Evolutionary conservation across 768 basidiomycete genomes (phyloP), one percentile per base, ranked within the genome.

Genomic region (Mycena leptocephala): DNA sequence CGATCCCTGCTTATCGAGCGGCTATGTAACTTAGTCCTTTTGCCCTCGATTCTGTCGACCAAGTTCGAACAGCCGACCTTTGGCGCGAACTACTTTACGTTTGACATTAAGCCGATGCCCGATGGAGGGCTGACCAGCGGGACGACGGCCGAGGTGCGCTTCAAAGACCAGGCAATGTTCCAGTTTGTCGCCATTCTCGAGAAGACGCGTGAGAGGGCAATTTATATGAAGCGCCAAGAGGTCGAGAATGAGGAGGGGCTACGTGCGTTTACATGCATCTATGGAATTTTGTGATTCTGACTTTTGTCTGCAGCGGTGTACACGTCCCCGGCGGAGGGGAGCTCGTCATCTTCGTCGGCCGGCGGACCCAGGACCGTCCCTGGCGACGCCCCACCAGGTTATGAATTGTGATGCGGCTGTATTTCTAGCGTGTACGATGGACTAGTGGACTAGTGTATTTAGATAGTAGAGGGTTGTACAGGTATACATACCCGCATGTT

Each of bases 1-100:
- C n/a, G 66, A 67, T 46, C 37, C 28, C 13, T 26, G 53, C 37
- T 56, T 1, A 41, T 39, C 13, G 11, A 32, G 24, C 7, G 16
- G 9, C 33, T 22, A 3, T n/a, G 22, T 6, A 14, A 18, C 33
- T 26, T 39, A 85, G 80, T 96, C 39, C 95, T 93, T 7, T 86
- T 95, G 8, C 88, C 87, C 39, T 87, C 93, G 0, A 90, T 96
- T 73, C 84, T 95, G 16, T 90, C 91, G 13, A 93, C 94, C 24
- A 89, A 88, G 77, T 96, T 94, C 81, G 92, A 95, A 78, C 95
- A 96, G 81, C 95, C 95, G 5, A 89, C 91, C 11, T 93, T 96
- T 70, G 90, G 89, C 58, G 83, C 90, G 13, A 96, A 96, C 83
- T 94, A 90, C 77, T 87, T 96, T 61, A 81, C 86, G 0, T 88